These are phyloP conservation scores for Hyaloscypha finlandica DNA, from an alignment of 495 filamentous ascomycete genomes.

Conservation along the genomic window DNA sequence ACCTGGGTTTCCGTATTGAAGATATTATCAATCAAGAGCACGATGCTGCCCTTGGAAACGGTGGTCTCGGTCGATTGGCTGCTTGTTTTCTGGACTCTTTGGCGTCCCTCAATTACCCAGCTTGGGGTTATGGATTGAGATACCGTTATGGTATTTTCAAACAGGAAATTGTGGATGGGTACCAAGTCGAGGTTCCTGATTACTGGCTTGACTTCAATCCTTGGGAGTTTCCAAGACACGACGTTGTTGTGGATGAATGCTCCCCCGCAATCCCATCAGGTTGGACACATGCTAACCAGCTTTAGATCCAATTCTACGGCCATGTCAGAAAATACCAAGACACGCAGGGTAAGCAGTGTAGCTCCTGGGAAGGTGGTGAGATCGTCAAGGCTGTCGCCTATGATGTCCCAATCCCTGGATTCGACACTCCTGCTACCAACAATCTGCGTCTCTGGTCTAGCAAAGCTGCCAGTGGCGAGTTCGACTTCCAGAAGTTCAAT, in stretches of 20 bases:
- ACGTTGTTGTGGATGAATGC: slow-evolving; percentile 80
- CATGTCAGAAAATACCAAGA: slow-evolving; percentile 70
- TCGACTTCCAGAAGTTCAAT: slow-evolving; percentile 99
- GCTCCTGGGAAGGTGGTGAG: slow-evolving; percentile 89
- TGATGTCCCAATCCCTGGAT: slow-evolving; percentile 94
- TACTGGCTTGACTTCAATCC: slow-evolving; percentile 99
- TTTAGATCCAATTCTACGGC: slow-evolving; percentile 88
- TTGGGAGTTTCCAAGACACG: slow-evolving; percentile 96
- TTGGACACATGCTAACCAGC: slow-evolving; percentile 14
- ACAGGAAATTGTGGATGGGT: slow-evolving; percentile 96
- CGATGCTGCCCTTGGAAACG: slow-evolving; percentile 95
- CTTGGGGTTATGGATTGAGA: slow-evolving; percentile 94
- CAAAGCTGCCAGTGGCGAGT: slow-evolving; percentile 95
- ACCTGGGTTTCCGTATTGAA: slow-evolving; percentile 95
- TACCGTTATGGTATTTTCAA: slow-evolving; percentile 99
- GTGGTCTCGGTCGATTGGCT: slow-evolving; percentile 90
- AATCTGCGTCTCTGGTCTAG: slow-evolving; percentile 96
- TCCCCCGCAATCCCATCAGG: neutral
- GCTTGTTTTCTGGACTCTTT: slow-evolving; percentile 97
- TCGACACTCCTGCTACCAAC: slow-evolving; percentile 86
- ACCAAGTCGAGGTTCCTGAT: slow-evolving; percentile 96
- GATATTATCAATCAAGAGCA: slow-evolving; percentile 95
- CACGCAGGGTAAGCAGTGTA: slow-evolving; percentile 69
- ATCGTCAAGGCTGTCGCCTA: slow-evolving; percentile 91
- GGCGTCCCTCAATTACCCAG: slow-evolving; percentile 90